Conservation (phyloP, 495 filamentous ascomycete species). For the Xylaria longipes region DNA sequence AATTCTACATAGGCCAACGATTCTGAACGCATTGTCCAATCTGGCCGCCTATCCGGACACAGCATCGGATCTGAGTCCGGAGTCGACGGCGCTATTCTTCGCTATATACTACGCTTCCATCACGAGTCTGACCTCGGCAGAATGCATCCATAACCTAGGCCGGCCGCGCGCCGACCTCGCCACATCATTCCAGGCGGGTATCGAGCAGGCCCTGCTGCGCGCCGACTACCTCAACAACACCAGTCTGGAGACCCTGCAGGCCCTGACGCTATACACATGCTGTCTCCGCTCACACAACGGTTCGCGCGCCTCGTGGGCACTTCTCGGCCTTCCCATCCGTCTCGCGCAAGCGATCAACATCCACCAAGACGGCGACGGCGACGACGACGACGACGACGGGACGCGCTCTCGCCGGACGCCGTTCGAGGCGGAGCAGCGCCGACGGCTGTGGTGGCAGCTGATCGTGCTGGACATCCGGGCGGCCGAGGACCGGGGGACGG, state of each 20-base stretch:
- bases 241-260: conserved; percentile 73
- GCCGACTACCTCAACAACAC: conserved; percentile 72
- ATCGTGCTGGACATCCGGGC: conserved; percentile 73
- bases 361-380: conserved; percentile 77
- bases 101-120: conserved; percentile 67
- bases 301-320: conserved; percentile 63
- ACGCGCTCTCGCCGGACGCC: conserved; percentile 55
- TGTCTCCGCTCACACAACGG: conserved; percentile 60
- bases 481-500: conserved; percentile 76
- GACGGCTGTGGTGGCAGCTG: conserved; percentile 80
- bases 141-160: conserved; percentile 51
- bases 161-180: conserved; percentile 54
- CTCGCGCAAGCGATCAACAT: conserved; percentile 73
- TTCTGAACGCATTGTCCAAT: conserved; percentile 45
- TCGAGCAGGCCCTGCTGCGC: conserved; percentile 70
- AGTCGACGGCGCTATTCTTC: conserved; percentile 63
- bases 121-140: conserved; percentile 55
- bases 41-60: conserved; percentile 47
- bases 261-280: conserved; percentile 66
- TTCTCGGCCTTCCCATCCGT: conserved; percentile 67
- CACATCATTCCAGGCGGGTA: conserved; percentile 64
- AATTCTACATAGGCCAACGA: conserved; percentile 57
- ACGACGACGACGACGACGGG: conserved; percentile 76
- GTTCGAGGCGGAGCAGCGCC: conserved; percentile 76
- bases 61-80: conserved; percentile 30